Evolutionary conservation across 148 eudicot genomes (phyloP).

Genomic region (Silene conica): DNA sequence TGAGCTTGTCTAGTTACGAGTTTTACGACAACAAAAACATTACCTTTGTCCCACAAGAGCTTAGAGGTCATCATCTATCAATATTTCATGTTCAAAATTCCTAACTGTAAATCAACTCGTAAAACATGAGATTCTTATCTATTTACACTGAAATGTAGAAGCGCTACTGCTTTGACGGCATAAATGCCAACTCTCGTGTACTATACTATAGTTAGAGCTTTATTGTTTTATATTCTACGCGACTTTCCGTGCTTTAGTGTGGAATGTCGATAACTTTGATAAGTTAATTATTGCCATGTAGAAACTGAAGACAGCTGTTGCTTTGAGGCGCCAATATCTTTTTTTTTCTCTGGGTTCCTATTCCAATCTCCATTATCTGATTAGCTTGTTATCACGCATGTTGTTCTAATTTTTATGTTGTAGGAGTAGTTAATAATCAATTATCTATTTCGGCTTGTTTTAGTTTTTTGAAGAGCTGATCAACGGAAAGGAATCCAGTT

Average conservation of each 20-base stretch:
- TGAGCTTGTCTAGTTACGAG: too few species aligned
- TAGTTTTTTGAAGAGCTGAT: slow-evolving; percentile 81
- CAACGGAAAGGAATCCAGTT: slow-evolving; percentile 38
- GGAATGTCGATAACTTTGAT: background rate
- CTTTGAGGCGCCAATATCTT: background rate
- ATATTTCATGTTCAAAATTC: too few species aligned
- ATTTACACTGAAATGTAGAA: too few species aligned
- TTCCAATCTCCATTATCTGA: background rate
- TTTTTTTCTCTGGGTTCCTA: background rate
- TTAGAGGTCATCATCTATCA: too few species aligned
- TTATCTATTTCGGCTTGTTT: slow-evolving; percentile 7
- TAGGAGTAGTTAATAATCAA: background rate
- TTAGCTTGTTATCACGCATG: background rate
- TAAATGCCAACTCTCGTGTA: background rate
- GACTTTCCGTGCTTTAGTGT: background rate
- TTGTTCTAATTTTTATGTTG: slow-evolving; percentile 4
- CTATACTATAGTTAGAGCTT: background rate
- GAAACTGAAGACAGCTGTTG: background rate
- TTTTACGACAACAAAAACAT: too few species aligned
- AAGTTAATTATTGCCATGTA: background rate
- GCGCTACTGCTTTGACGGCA: too few species aligned
- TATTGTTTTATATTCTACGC: background rate
- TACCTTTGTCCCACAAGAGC: too few species aligned
- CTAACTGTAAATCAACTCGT: too few species aligned
- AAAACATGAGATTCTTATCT: too few species aligned